Base-by-base conservation (phyloP, 1,284 basidiomycete genomes). In the Trichosporon faecale region DNA sequence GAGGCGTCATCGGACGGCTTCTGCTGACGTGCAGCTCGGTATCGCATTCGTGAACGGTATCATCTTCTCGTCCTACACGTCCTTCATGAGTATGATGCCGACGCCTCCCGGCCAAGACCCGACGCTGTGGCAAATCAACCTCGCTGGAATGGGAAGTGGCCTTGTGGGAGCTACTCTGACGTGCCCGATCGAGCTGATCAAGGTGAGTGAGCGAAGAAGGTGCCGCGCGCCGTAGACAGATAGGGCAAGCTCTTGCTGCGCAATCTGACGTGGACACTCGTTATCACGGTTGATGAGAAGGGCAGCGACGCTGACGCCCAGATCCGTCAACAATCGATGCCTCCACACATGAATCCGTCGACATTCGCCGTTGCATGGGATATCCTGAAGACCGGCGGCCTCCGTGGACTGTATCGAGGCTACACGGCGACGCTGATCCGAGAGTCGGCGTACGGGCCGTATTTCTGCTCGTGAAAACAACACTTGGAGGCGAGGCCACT, bases 101-200 rank as follows among this genome's bases (percentile, higher is more conserved):
- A 72, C 77, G 2, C 44, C 71, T 5, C 64, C 68, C 3, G 71
- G 73, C 2, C 55, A 70, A 11, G 68, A 74, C 23, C 80, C 83
- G 4, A 76, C 70, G 55, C 72, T 84, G 23, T 70, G 73, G 9
- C 91, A 94, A 79, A 88, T 95, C 60, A 86, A 87, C 0, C 83
- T 93, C 1, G 92, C 92, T 1, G 93, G 93, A 0, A 86, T 89
- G 14, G 91, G 90, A 1, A 91, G 89, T 74, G 93, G 93, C 1
- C 84, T 93, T 11, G 84, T 91, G 11, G 89, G 88, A 9, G 89
- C 92, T 7, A 76, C 92, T 9, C 84, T 95, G 60, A 91, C 91
- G 1, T 90, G 91, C 2, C 93, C 93, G 0, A 91, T 89, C 14
- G 93, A 95, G 76, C 86, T 94, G 0, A 86, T 95, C 83, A 95